Conservation (phyloP, 345 rosid genomes). For the Euphorbia tirucalli region DNA sequence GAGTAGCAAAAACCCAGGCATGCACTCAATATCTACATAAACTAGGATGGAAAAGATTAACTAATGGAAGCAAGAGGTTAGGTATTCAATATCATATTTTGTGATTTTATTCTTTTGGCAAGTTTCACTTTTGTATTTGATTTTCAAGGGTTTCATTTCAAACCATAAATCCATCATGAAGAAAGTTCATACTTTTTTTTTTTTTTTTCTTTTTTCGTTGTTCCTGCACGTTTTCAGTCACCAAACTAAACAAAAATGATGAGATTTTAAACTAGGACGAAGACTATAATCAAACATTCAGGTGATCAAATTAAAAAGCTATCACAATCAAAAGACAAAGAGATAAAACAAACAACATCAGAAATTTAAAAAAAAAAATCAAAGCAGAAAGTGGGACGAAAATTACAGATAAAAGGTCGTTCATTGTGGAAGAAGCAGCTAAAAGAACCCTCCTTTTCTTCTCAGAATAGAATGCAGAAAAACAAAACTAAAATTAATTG, state of each 20-base stretch:
- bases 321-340: constrained; percentile 25
- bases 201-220: background rate
- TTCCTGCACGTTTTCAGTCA: constrained; percentile 5
- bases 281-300: background rate
- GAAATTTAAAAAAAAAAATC: constrained; percentile 2
- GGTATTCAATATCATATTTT: background rate
- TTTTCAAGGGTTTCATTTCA: background rate
- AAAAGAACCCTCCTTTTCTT: constrained; percentile 24
- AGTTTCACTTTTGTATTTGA: background rate
- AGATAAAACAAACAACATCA: constrained; percentile 8
- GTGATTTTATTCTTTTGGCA: background rate
- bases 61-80: background rate
- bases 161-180: background rate
- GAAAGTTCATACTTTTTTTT: too few relatives aligned
- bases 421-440: constrained; percentile 49
- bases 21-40: background rate
- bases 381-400: background rate
- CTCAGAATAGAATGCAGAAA: background rate
- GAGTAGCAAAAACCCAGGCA: background rate
- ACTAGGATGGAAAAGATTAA: background rate
- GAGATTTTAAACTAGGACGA: background rate
- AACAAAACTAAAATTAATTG: background rate
- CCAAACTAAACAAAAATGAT: constrained; percentile 10
- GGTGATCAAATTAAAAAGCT: background rate
- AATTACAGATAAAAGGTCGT: constrained; percentile 77